Evolutionary conservation across 805 yeast species (phyloP), one percentile per base, ranked within the genome.

Genomic region (Naumovozyma baii): DNA sequence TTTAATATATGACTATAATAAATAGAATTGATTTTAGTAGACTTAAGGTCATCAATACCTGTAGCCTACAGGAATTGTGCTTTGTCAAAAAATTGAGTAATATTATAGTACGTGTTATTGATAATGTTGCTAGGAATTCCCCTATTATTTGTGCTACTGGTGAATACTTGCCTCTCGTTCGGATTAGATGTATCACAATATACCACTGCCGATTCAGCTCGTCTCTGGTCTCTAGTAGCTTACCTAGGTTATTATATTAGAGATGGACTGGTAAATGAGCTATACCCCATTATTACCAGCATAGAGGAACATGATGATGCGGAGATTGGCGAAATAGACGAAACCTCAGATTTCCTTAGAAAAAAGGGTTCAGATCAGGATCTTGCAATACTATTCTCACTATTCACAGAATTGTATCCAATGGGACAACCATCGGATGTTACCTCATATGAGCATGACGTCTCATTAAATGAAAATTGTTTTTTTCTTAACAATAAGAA

Each of bases 401-500:
- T 47, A 4, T 47, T 42, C 19, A 38, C 41, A 33, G 26, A 36
- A 4, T 22, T 45, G 29, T 48, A 48, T 20, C 55, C 57, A 14
- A 50, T 43, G 48, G 54, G 54, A 4, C 4, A 31, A 3, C 14
- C 25, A 22, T 7, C 10, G 9, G 26, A 22, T 22, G 5, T 13
- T 5, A 29, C 15, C 13, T 12, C 5, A 9, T 8, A 29, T 29
- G 31, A 29, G 7, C 15, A 29, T 29, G 14, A 9, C 14, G 15
- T 29, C 13, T 9, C 13, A 13, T 5, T 12, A n/a, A 35, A 42
- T 7, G 45, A 40, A 2, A 50, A 43, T 34, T 54, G 39, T 41
- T 57, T 59, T 34, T 38, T 51, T 2, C 34, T 60, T 22, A 57
- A 57, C 37, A 49, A 49, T 2, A 42, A 48, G 36, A 43, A 35